Evolutionary conservation across 2,329 filamentous ascomycete genomes (phyloP).

Genomic region (Hypoxylon sp.): DNA sequence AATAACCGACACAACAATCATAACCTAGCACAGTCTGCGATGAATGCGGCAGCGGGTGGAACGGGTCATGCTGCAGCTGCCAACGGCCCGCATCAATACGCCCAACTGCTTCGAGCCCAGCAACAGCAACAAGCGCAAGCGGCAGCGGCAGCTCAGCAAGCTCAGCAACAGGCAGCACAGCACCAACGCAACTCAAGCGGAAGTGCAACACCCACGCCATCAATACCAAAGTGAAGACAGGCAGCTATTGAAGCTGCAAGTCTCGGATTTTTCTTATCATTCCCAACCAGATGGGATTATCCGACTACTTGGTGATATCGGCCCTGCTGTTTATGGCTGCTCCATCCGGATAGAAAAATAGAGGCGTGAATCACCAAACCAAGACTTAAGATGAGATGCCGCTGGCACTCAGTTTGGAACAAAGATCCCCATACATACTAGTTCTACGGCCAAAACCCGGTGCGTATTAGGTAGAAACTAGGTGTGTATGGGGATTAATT

Average conservation of each 20-base stretch:
- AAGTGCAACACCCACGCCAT: conserved; percentile 43
- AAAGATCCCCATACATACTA: too few relatives aligned
- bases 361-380: too few relatives aligned
- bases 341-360: too few relatives aligned
- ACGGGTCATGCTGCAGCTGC: conserved; percentile 58
- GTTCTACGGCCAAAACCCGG: too few relatives aligned
- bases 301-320: not conserved
- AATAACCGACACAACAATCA: conserved; percentile 54
- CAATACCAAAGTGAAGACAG: conserved; percentile 40
- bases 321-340: too few relatives aligned
- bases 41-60: conserved; percentile 63
- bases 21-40: conserved; percentile 56
- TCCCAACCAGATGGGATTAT: too few relatives aligned
- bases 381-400: too few relatives aligned
- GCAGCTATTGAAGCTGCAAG: too few relatives aligned
- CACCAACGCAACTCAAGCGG: conserved; percentile 45
- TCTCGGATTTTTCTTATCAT: too few relatives aligned
- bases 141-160: conserved; percentile 40
- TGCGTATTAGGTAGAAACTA: too few relatives aligned
- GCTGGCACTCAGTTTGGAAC: too few relatives aligned
- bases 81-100: conserved; percentile 66
- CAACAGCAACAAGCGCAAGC: conserved; percentile 59
- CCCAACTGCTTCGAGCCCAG: conserved; percentile 65
- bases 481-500: too few relatives aligned
- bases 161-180: conserved; percentile 42